These are phyloP conservation scores for Picea abies DNA, from an alignment of 83 land plant genomes.

Conservation along the genomic window DNA sequence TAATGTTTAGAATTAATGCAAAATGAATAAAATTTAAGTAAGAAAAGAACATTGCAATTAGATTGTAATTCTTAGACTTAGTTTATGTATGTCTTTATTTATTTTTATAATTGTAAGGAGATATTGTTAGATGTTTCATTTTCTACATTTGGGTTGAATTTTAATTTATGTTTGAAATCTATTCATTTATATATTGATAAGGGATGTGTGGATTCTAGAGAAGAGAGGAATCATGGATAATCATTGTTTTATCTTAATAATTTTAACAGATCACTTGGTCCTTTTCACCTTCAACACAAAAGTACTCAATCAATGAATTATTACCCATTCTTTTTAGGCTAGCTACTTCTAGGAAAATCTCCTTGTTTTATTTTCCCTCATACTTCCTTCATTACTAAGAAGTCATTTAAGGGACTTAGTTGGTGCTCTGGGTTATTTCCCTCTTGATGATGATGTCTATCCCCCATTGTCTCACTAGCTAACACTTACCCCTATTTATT, in stretches of 20 bases:
- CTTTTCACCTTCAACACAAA: not conserved
- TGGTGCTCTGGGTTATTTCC: slow-evolving; percentile 27
- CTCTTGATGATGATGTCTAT: slow-evolving; percentile 30
- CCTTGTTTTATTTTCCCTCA: not conserved
- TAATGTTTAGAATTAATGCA: too few relatives aligned
- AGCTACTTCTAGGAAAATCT: slow-evolving; percentile 18
- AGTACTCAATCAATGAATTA: slow-evolving; percentile 14
- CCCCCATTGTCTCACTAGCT: slow-evolving; percentile 30
- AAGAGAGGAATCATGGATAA: too few relatives aligned
- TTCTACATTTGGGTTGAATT: too few relatives aligned
- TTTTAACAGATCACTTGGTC: slow-evolving; percentile 11
- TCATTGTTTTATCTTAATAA: not conserved
- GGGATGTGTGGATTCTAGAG: too few relatives aligned
- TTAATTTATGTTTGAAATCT: too few relatives aligned
- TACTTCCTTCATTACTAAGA: slow-evolving; percentile 2
- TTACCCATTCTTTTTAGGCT: slow-evolving; percentile 13
- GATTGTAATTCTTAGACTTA: too few relatives aligned
- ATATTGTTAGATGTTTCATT: too few relatives aligned
- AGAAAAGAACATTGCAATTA: too few relatives aligned
- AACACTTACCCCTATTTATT: slow-evolving; percentile 11
- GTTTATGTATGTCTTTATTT: too few relatives aligned
- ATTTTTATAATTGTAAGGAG: too few relatives aligned
- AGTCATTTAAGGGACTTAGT: slow-evolving; percentile 24
- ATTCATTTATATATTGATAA: too few relatives aligned
- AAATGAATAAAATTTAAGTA: too few relatives aligned